Percentiles rank a stretch among this genome's conserved stretches.
Evolutionary conservation across 2,329 filamentous ascomycete species (phyloP).

Genomic region (Helotiales sp.): DNA sequence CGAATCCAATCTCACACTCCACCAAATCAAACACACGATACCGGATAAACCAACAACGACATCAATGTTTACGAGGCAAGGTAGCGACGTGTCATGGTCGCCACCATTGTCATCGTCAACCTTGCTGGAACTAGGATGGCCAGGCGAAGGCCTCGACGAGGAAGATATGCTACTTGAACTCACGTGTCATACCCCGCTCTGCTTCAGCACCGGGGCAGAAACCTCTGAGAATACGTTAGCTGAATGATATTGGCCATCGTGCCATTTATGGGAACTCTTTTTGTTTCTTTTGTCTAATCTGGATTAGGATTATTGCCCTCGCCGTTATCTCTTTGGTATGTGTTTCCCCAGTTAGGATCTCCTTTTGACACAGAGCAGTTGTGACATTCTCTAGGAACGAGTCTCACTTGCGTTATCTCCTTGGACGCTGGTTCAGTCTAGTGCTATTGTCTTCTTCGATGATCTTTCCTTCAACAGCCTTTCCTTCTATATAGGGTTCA

Average conservation of each 20-base stretch:
- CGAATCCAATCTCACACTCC: neutral
- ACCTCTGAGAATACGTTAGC: neutral
- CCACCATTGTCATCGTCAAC: neutral
- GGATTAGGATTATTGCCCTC: too few species aligned
- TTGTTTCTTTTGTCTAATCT: too few species aligned
- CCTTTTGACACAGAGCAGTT: too few species aligned
- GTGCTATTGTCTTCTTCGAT: too few species aligned
- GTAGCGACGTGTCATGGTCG: neutral
- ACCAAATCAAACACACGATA: neutral
- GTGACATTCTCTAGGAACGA: too few species aligned
- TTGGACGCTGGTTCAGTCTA: too few species aligned
- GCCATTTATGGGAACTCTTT: too few species aligned
- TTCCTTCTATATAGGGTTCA: too few species aligned
- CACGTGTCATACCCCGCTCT: neutral
- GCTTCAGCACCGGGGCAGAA: neutral
- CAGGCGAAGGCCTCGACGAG: neutral
- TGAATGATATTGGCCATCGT: neutral
- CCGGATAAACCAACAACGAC: neutral
- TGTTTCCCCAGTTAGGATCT: too few species aligned
- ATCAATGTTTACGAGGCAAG: neutral
- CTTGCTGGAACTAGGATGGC: neutral
- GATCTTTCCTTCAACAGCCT: too few species aligned
- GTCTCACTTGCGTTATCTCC: too few species aligned
- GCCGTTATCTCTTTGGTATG: too few species aligned
- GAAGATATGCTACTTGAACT: neutral